Evolutionary conservation across 2,329 filamentous ascomycete genomes (phyloP), one percentile per base, ranked within the genome.

Genomic region (Podosphaera xanthii): DNA sequence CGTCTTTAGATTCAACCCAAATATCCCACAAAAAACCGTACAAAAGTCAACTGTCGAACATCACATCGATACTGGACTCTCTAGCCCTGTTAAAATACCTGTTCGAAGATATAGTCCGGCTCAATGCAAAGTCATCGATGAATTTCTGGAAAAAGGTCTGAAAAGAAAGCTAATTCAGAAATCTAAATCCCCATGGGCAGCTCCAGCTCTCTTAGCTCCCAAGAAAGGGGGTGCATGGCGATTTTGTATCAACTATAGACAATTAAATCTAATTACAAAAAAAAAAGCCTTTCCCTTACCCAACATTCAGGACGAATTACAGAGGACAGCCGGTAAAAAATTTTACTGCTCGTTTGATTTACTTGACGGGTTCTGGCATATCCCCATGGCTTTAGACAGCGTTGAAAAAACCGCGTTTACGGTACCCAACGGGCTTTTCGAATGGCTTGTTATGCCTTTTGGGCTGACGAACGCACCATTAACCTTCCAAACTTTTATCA

Each of bases 381-480:
- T 58, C 12, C 42, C 14, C 10, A 46, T 46, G 55, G 6, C 14
- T 49, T 12, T n/a, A 35, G 22, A 58, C 12, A 48, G 8, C 14
- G 2, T 5, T 3, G 56, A 48, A 49, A 58, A 56, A 35, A 58
- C 31, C 34, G 40, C 30, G 4, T 58, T 48, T 36, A 44, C 22
- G 1, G 22, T 44, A 35, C 56, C 56, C 35, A 33, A 46, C 34
- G 40, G 56, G 3, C 22, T 58, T 33, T 58, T 35, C 33, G 22
- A 58, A 58, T 58, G 56, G 56, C 56, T 48, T 22, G 56, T 48
- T n/a, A 48, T 48, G 56, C 56, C 40, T 10, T 58, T 58, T 49
- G 40, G 10, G 4, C 30, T 48, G 22, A 44, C 30, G 3, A 58
- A 58, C 36, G 40, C 40, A 14, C 8, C 52, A 5, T 31, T 34